Conservation (phyloP, 805 yeast species). For the Monosporozyma servazzii region DNA sequence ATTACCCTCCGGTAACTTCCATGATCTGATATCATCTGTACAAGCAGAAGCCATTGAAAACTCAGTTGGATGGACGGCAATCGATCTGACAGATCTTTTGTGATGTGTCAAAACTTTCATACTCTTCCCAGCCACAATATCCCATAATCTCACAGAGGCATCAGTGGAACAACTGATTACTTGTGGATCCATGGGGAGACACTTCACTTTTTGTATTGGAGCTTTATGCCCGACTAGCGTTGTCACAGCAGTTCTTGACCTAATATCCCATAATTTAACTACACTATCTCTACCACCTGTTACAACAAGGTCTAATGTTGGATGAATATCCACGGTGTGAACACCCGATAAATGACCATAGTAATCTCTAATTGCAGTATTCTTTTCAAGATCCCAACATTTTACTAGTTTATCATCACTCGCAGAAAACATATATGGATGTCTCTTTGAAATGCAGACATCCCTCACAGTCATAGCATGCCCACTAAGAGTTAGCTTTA, state of each 20-base stretch:
- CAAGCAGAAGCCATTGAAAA: constrained; percentile 73
- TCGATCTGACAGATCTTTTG: constrained; percentile 66
- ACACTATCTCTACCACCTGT: constrained; percentile 87
- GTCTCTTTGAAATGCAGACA: constrained; percentile 58
- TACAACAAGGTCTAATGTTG: constrained; percentile 69
- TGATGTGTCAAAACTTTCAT: constrained; percentile 74
- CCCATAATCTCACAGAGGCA: constrained; percentile 84
- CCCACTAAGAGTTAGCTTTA: constrained; percentile 75
- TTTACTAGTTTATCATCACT: constrained; percentile 88
- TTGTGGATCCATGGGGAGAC: constrained; percentile 77
- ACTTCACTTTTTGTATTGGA: constrained; percentile 59
- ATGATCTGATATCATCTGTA: constrained; percentile 71
- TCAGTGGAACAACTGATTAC: constrained; percentile 77
- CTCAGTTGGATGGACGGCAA: constrained; percentile 60
- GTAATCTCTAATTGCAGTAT: constrained; percentile 72
- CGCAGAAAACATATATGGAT: constrained; percentile 84
- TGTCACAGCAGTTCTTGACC: constrained; percentile 67
- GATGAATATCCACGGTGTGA: constrained; percentile 76
- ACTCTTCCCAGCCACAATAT: constrained; percentile 64
- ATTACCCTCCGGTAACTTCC: constrained; percentile 73
- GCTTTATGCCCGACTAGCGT: constrained; percentile 74
- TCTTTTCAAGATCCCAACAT: constrained; percentile 93
- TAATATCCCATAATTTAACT: constrained; percentile 87
- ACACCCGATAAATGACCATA: constrained; percentile 93
- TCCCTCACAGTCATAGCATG: constrained; percentile 86